Conservation (phyloP, 441 rosid species). For the Capsella rubella region DNA sequence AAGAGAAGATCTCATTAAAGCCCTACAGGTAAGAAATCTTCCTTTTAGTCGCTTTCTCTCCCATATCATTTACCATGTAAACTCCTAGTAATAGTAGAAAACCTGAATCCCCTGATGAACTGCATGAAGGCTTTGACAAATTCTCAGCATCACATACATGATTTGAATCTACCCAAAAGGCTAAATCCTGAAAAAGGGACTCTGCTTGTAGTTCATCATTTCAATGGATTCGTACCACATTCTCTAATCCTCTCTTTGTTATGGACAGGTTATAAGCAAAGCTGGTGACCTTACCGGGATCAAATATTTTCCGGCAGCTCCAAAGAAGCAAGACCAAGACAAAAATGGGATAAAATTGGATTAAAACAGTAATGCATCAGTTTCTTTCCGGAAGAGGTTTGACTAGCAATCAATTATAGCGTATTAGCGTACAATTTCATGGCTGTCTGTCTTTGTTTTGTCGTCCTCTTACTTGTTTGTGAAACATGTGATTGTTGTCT, state of each 20-base stretch:
- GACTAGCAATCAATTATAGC: conserved; percentile 10
- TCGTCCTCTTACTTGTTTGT: neutral
- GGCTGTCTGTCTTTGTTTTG: neutral
- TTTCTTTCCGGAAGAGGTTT: conserved; percentile 6
- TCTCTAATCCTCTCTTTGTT: neutral
- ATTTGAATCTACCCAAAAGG: conserved; percentile 9
- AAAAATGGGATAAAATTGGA: conserved; percentile 54
- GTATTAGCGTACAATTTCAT: neutral
- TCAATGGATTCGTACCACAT: neutral
- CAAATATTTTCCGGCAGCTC: conserved; percentile 87
- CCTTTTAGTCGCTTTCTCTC: neutral
- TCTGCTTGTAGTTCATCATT: neutral
- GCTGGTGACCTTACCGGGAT: conserved; percentile 84
- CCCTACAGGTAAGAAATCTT: conserved; percentile 62
- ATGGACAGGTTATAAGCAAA: conserved; percentile 67
- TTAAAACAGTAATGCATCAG: conserved; percentile 3
- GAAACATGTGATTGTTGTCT: conserved; percentile 9
- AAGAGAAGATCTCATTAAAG: conserved; percentile 76
- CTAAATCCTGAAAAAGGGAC: neutral
- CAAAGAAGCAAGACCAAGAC: conserved; percentile 57
- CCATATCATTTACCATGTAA: neutral
- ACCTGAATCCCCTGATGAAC: too few species aligned
- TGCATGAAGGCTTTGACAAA: too few species aligned
- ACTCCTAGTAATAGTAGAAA: too few species aligned
- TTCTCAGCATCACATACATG: conserved; percentile 5